Evolutionary conservation across 208 protist species (phyloP), one percentile per base, ranked within the genome.

Genomic region (Angomonas ambiguus): DNA sequence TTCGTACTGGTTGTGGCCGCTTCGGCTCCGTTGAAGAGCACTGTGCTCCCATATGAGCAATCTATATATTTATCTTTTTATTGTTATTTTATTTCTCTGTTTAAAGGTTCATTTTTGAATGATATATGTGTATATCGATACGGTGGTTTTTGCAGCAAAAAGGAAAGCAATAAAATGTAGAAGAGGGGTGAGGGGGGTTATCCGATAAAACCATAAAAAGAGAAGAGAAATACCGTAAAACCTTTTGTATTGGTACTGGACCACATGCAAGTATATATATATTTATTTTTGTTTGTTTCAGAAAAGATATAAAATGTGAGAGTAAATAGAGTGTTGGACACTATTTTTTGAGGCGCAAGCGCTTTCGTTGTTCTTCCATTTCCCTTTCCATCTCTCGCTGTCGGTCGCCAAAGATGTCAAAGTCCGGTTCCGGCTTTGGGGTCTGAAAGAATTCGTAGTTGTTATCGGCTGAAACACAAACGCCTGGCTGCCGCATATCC

Each of bases 391-490:
- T 61, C 66, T 84, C 81, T 18, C 85, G 74, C n/a, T 84, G 62
- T 10, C 71, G 65, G 63, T 94, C 85, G 55, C 83, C 88, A 67
- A 92, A 92, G 28, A 91, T 82, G 65, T 92, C 84, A 78, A 85
- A 86, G 67, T 91, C 72, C 0, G 85, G 85, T n/a, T 68, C 53
- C 20, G 70, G 79, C 49, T 65, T 69, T 20, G 82, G 76, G 25
- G 87, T 72, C 25, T 69, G 69, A 58, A 86, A 95, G 64, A 77
- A 69, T 41, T 87, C 84, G 62, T 95, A 77, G 28, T 79, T 33
- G 64, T 93, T 83, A 56, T 95, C 90, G 28, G 69, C 75, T 28
- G 86, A 80, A 27, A 95, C 73, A 55, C 77, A 79, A 33, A 92
- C 85, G 27, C 87, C 86, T 0, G 83, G 77, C 10, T 69, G 61